Base-by-base conservation (phyloP, 1,284 basidiomycete species). In the Leccinum fuscescens region DNA sequence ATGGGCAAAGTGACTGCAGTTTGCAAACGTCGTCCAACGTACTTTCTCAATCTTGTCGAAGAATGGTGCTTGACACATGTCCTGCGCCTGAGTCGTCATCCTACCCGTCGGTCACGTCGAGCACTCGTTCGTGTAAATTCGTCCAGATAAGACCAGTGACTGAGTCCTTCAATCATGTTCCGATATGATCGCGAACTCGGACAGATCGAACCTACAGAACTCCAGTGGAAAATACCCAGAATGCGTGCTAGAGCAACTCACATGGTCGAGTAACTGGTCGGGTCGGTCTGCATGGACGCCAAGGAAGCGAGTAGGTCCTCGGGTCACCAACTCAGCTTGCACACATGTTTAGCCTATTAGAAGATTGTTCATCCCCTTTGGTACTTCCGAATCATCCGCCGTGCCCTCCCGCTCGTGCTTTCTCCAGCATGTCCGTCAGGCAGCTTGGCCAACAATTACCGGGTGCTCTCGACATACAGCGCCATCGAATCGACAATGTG, bases 161-260 rank as follows among this genome's bases (percentile, higher is more conserved):
- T 72, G 0, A 77, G 65, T 76, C 49, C 76, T 29, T 29, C 29
- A 29, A 29, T 29, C 27, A 58, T 1, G 65, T 66, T 1, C 65
- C 76, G n/a, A 60, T 77, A 63, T 56, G 27, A 70, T 64, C 17
- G 66, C 65, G 50, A 76, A 73, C 54, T 76, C 72, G 1, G 67
- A 72, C 67, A 15, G 74, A 29, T 76, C 58, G 12, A 61, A 6
- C 58, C 65, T 69, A 35, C 24, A 3, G 46, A 20, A 17, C 2
- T 44, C 67, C 44, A 59, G 55, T 15, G 6, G 7, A 54, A 33
- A 22, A 14, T 9, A 15, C 1, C 12, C 5, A 11, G 14, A 4
- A 1, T 14, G 2, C 3, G 4, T 3, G 42, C 22, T n/a, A 9
- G 24, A 29, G 42, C 5, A 15, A 58, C 69, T 54, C 42, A 56